These are phyloP conservation scores for Ganoderma boninense DNA, from an alignment of 1,284 basidiomycete species.

Conservation along the genomic window DNA sequence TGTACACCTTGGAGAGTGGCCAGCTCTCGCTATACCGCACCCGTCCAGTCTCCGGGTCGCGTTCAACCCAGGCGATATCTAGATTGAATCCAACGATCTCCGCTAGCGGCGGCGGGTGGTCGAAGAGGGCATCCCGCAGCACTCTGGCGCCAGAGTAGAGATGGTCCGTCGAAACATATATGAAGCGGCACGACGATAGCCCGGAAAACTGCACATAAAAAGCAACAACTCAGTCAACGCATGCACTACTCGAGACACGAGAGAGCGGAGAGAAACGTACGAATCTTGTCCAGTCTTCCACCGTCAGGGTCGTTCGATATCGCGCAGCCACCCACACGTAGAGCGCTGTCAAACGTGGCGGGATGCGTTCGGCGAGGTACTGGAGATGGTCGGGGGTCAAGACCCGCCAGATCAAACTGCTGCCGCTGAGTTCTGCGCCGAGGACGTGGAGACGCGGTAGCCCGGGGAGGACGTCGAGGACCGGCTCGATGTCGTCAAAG, in stretches of 20 bases:
- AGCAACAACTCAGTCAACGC: not conserved
- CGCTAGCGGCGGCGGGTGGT: slow-evolving; percentile 1
- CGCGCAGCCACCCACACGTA: not conserved
- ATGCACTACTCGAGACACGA: not conserved
- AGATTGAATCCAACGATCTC: slow-evolving; percentile 18
- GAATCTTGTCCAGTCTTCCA: not conserved
- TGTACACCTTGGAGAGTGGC: not conserved
- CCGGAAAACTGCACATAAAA: not conserved
- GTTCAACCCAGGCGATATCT: not conserved
- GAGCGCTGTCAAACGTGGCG: not conserved
- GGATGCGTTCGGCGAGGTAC: not conserved
- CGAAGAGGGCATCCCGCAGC: not conserved
- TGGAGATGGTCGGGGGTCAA: not conserved
- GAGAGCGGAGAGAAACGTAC: not conserved
- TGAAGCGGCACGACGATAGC: not conserved
- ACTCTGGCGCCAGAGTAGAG: not conserved
- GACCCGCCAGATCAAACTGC: not conserved
- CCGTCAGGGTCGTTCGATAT: not conserved
- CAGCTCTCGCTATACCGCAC: not conserved
- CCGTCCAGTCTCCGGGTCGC: not conserved
- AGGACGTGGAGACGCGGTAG: not conserved
- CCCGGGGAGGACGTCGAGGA: not conserved
- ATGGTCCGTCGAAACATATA: not conserved
- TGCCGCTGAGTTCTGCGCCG: not conserved
- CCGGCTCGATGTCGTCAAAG: not conserved